These are phyloP conservation scores for Candida qinlingensis DNA, from an alignment of 805 yeast genomes.

Conservation along the genomic window DNA sequence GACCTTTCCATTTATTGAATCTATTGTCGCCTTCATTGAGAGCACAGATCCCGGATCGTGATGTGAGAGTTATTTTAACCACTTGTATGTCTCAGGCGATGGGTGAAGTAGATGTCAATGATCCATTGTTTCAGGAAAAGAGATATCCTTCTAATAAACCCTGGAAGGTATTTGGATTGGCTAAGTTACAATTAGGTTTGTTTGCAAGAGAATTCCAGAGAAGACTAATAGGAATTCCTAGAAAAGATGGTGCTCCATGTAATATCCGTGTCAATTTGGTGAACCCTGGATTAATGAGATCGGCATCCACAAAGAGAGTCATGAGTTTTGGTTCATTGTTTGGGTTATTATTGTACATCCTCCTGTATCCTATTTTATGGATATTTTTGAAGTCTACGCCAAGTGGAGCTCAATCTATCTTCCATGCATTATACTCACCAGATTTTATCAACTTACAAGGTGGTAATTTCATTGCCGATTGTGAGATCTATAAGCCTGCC, in stretches of 20 bases:
- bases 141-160: constrained; percentile 60
- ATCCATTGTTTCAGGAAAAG: constrained; percentile 55
- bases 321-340: constrained; percentile 68
- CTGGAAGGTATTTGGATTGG: constrained; percentile 73
- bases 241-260: constrained; percentile 67
- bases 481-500: constrained; percentile 47
- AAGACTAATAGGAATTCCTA: constrained; percentile 48
- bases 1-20: constrained; percentile 76
- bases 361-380: constrained; percentile 81
- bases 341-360: constrained; percentile 57
- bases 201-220: constrained; percentile 79
- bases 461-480: constrained; percentile 70
- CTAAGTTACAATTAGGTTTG: constrained; percentile 71
- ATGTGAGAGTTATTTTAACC: constrained; percentile 75
- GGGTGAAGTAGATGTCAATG: constrained; percentile 58
- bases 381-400: constrained; percentile 66
- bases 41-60: constrained; percentile 92
- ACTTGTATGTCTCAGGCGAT: constrained; percentile 74
- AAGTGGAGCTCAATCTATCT: constrained; percentile 75
- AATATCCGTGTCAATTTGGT: constrained; percentile 69
- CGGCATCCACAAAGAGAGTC: constrained; percentile 77
- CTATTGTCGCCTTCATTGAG: constrained; percentile 78
- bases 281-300: constrained; percentile 90
- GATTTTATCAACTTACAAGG: constrained; percentile 56
- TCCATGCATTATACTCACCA: constrained; percentile 70